A percentile compares a stretch with the other conserved stretches of the same genome.
Evolutionary conservation across 768 basidiomycete species (phyloP).

Genomic region (Porpolomopsis calyptriformis): DNA sequence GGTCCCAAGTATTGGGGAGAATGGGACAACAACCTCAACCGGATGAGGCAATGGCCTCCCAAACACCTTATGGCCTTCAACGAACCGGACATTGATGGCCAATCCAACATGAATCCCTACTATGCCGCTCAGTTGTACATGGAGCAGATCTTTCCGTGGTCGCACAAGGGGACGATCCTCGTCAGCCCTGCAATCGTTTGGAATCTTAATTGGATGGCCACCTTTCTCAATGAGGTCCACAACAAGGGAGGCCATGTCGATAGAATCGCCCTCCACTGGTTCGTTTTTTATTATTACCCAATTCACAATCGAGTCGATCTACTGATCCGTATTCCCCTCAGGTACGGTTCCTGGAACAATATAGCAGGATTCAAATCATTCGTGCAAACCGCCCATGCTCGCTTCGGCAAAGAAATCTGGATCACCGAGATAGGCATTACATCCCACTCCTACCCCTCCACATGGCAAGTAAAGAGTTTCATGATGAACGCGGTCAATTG

Average conservation of each 20-base stretch:
- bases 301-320: background rate
- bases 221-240: slow-evolving; percentile 7
- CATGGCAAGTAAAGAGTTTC: slow-evolving; percentile 7
- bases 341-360: slow-evolving; percentile 12
- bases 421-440: slow-evolving; percentile 7
- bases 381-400: slow-evolving; percentile 3
- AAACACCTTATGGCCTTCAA: background rate
- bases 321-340: background rate
- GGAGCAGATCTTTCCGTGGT: slow-evolving; percentile 10
- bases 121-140: slow-evolving; percentile 9
- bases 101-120: slow-evolving; percentile 10
- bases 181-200: slow-evolving; percentile 11
- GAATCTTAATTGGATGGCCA: slow-evolving; percentile 11
- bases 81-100: background rate
- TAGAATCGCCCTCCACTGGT: slow-evolving; percentile 9
- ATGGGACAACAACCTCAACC: background rate
- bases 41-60: background rate
- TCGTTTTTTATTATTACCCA: background rate
- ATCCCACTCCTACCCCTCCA: slow-evolving; percentile 2
- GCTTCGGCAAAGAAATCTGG: background rate
- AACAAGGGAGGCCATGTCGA: slow-evolving; percentile 10
- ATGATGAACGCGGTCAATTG: slow-evolving; percentile 9
- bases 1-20: background rate
- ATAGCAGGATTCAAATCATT: background rate
- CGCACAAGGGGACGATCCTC: slow-evolving; percentile 8